Conservation (phyloP, 2,329 filamentous ascomycete genomes). For the Pleoardoris graminearum region DNA sequence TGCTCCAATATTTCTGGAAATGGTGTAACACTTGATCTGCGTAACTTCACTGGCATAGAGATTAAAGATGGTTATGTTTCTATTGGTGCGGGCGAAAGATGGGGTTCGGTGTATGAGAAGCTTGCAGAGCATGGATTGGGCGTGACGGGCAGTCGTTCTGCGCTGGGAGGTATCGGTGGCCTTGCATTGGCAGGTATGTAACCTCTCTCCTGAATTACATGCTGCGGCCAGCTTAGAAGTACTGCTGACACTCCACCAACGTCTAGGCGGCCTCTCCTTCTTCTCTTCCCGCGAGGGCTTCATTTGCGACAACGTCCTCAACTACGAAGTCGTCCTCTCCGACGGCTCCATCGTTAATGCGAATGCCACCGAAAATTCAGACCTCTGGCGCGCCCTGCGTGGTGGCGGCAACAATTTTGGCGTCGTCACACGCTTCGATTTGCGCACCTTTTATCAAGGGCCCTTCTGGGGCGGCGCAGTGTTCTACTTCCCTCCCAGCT, state of each 20-base stretch:
- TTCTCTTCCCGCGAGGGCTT: constrained; percentile 20
- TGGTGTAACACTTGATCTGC: constrained; percentile 10
- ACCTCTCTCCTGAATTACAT: not conserved
- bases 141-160: constrained; percentile 8
- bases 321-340: constrained; percentile 43
- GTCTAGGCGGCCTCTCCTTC: constrained; percentile 24
- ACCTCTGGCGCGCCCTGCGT: constrained; percentile 38
- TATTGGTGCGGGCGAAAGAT: constrained; percentile 6
- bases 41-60: constrained; percentile 4
- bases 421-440: constrained; percentile 11
- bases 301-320: constrained; percentile 26
- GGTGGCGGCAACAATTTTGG: constrained; percentile 28
- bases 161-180: constrained; percentile 2
- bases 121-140: constrained; percentile 7
- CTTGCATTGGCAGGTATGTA: constrained; percentile 2
- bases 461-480: constrained; percentile 23
- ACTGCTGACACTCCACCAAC: not conserved
- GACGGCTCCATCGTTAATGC: constrained; percentile 28
- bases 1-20: constrained; percentile 4
- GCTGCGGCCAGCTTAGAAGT: not conserved
- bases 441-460: constrained; percentile 20
- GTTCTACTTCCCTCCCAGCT: constrained; percentile 1
- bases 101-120: constrained; percentile 10
- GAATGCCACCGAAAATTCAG: constrained; percentile 9
- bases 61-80: not conserved